A percentile compares a stretch with the other conserved stretches of the same genome.
phyloP scores from a whole-genome alignment of 441 rosid genomes.

The Euphorbia celastroides region DNA sequence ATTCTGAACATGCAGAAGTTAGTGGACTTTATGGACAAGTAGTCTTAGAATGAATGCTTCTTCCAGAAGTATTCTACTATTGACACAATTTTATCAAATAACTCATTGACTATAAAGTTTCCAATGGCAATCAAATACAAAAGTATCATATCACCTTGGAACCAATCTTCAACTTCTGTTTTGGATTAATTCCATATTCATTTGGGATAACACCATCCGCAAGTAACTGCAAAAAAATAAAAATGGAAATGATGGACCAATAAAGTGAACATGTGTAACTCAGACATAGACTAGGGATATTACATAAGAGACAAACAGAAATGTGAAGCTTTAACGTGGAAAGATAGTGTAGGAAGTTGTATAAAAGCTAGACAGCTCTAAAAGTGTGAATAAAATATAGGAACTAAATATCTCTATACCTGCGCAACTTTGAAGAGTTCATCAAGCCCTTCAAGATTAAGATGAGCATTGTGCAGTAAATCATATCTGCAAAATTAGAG shows the following conservation, averaged over 20 bases:
- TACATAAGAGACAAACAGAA: neutral
- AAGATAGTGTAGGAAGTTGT: neutral
- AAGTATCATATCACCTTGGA: constrained; percentile 59
- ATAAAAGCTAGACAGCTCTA: neutral
- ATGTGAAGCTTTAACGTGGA: neutral
- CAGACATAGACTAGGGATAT: neutral
- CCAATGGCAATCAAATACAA: neutral
- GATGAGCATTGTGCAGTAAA: constrained; percentile 98
- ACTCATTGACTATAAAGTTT: neutral
- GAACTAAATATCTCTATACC: constrained; percentile 38
- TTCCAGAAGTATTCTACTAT: neutral
- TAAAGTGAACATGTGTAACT: neutral
- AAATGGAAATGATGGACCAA: neutral
- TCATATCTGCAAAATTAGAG: constrained; percentile 57
- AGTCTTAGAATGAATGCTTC: neutral
- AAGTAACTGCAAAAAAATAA: constrained; percentile 56
- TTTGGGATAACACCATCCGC: constrained; percentile 99
- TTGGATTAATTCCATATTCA: constrained; percentile 98
- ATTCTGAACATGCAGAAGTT: constrained; percentile 1
- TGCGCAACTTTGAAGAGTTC: constrained; percentile 98
- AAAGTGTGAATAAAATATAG: neutral
- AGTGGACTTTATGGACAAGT: neutral
- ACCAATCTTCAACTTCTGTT: constrained; percentile 97
- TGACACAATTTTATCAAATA: constrained; percentile 7
- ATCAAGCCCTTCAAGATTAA: constrained; percentile 80